Evolutionary conservation across 2,329 filamentous ascomycete genomes (phyloP).

Genomic region (Coccinonectria pachysandricola): DNA sequence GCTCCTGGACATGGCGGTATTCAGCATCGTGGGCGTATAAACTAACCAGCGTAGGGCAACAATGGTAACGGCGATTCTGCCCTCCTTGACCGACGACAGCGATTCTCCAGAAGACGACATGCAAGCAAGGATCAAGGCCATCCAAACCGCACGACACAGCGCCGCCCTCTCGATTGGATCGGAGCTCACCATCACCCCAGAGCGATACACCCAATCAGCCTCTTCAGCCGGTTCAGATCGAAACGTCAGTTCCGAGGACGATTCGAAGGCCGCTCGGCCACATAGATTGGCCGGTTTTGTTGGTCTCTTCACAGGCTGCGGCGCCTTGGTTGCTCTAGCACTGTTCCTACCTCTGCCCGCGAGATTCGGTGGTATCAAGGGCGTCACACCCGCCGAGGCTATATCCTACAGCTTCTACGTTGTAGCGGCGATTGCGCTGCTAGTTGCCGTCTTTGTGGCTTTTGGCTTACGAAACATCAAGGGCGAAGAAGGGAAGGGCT

Average conservation of each 20-base stretch:
- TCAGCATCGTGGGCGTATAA: slow-evolving; percentile 1
- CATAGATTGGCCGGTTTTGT: slow-evolving; percentile 73
- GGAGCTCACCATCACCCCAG: slow-evolving; percentile 65
- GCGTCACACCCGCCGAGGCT: slow-evolving; percentile 62
- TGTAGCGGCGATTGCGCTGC: slow-evolving; percentile 61
- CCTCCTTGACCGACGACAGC: slow-evolving; percentile 51
- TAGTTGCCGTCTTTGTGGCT: slow-evolving; percentile 65
- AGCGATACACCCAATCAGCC: slow-evolving; percentile 36
- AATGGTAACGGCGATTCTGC: slow-evolving; percentile 94
- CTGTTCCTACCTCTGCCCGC: slow-evolving; percentile 84
- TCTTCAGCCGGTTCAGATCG: slow-evolving; percentile 23
- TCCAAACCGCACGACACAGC: slow-evolving; percentile 41
- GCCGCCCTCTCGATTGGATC: slow-evolving; percentile 60
- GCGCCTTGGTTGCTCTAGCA: slow-evolving; percentile 72
- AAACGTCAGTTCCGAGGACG: slow-evolving; percentile 7
- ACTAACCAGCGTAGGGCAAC: slow-evolving; percentile 47
- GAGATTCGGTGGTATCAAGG: slow-evolving; percentile 59
- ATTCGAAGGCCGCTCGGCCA: slow-evolving; percentile 32
- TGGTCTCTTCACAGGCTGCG: slow-evolving; percentile 84
- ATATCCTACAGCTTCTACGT: slow-evolving; percentile 82
- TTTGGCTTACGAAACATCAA: slow-evolving; percentile 59
- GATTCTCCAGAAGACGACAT: slow-evolving; percentile 17
- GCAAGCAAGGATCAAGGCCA: slow-evolving; percentile 23
- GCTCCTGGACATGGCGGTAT: neutral
- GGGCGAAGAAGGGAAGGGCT: slow-evolving; percentile 72